A percentile compares a stretch with the other conserved stretches of the same genome.
These are phyloP conservation scores for Fusarium falciforme DNA, from an alignment of 2,329 filamentous ascomycete genomes.

Conservation along the genomic window DNA sequence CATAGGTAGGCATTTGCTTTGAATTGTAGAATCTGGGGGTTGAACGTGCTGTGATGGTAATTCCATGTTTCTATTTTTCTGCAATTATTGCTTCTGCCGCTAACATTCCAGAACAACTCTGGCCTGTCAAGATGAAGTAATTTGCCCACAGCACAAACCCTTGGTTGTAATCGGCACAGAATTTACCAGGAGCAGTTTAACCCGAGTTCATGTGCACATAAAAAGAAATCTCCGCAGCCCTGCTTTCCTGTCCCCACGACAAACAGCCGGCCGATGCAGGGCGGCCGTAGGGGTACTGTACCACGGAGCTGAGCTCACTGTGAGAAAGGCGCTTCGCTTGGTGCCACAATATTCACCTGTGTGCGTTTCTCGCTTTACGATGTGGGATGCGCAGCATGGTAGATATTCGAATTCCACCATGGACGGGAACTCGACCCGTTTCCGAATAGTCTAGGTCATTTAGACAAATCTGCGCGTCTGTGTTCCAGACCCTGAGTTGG, in stretches of 20 bases:
- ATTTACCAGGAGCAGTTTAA: constrained; percentile 12
- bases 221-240: constrained; percentile 33
- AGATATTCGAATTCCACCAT: neutral
- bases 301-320: neutral
- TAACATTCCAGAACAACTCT: neutral
- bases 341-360: neutral
- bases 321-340: neutral
- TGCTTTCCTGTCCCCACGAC: constrained; percentile 7
- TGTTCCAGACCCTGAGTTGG: constrained; percentile 12
- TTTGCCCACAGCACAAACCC: neutral
- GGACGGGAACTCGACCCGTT: neutral
- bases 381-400: neutral
- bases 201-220: constrained; percentile 12
- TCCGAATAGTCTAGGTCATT: neutral
- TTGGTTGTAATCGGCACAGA: constrained; percentile 19
- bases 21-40: neutral
- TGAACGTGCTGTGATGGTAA: neutral
- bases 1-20: neutral
- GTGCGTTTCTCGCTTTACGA: neutral
- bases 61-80: neutral
- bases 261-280: neutral
- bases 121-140: neutral
- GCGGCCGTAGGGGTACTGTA: neutral
- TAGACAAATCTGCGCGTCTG: neutral
- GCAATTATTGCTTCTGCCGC: neutral